Percentiles rank a stretch among this genome's conserved stretches.
Conservation (phyloP, 805 yeast genomes). For the Ogataea wickerhamii region DNA sequence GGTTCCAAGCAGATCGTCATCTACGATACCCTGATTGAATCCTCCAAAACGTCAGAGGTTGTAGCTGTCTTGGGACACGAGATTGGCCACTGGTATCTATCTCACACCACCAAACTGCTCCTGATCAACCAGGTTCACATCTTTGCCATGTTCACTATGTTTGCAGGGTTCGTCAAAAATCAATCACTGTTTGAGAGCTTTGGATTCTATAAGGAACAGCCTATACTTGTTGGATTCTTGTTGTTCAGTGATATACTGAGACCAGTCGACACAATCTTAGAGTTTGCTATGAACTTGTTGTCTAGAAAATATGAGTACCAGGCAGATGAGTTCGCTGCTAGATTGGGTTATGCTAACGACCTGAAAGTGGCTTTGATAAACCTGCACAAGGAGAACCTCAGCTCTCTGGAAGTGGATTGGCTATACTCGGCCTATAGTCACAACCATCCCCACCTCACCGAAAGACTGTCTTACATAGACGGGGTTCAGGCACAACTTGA, state of each 20-base stretch:
- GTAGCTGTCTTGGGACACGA: constrained; percentile 98
- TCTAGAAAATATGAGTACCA: constrained; percentile 89
- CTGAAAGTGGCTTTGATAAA: constrained; percentile 71
- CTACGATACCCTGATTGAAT: constrained; percentile 84
- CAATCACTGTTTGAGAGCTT: constrained; percentile 71
- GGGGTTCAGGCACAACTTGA: constrained; percentile 19
- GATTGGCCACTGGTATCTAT: constrained; percentile 95
- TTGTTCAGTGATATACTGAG: constrained; percentile 73
- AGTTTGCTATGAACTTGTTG: constrained; percentile 63
- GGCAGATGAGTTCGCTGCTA: constrained; percentile 85
- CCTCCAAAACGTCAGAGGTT: constrained; percentile 71
- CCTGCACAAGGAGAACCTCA: constrained; percentile 75
- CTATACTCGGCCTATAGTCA: constrained; percentile 83
- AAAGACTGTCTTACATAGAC: constrained; percentile 77
- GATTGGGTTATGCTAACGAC: constrained; percentile 64
- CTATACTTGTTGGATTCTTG: constrained; percentile 76
- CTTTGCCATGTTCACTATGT: constrained; percentile 62
- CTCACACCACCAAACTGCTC: constrained; percentile 80
- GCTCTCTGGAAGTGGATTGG: constrained; percentile 87
- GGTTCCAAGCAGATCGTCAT: constrained; percentile 87
- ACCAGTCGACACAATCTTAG: constrained; percentile 69
- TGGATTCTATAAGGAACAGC: constrained; percentile 67
- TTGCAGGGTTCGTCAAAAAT: constrained; percentile 79
- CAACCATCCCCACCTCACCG: constrained; percentile 89
- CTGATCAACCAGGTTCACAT: constrained; percentile 60